Percentiles rank a stretch among this genome's conserved stretches.
These are phyloP conservation scores for Naganishia vishniacii DNA, from an alignment of 768 basidiomycete genomes.

Conservation along the genomic window DNA sequence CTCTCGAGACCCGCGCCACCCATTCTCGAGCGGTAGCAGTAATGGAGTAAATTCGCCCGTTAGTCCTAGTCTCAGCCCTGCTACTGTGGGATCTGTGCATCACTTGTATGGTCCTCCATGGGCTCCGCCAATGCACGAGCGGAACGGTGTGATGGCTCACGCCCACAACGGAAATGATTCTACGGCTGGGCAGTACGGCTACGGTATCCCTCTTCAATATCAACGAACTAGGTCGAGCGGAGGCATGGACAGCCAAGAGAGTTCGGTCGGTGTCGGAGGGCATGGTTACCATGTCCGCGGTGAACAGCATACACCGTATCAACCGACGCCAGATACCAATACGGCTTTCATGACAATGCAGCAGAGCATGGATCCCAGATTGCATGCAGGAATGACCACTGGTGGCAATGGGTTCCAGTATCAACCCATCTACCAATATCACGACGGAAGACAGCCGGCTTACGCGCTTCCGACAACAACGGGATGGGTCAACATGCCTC, in stretches of 20 bases:
- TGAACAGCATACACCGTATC: not conserved
- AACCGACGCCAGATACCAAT: conserved; percentile 8
- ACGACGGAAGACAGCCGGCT: not conserved
- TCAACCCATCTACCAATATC: not conserved
- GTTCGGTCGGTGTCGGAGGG: not conserved
- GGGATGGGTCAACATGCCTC: not conserved
- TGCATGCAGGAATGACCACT: not conserved
- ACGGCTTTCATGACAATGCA: conserved; percentile 19
- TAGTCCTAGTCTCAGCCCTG: not conserved
- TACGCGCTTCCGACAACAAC: not conserved
- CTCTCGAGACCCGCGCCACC: not conserved
- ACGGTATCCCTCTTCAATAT: not conserved
- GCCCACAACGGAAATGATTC: not conserved
- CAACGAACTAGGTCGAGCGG: not conserved
- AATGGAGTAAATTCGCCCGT: conserved; percentile 7
- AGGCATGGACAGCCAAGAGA: conserved; percentile 4
- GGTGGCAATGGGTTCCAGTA: not conserved
- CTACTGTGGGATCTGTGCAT: not conserved
- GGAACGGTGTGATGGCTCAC: not conserved
- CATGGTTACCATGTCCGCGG: not conserved
- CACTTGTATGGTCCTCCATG: not conserved
- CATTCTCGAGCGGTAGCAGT: not conserved
- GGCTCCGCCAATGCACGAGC: not conserved
- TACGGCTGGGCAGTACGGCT: not conserved
- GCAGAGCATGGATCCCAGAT: conserved; percentile 1